These are phyloP conservation scores for Penicillium sp. DNA, from an alignment of 2,329 filamentous ascomycete genomes.

Conservation along the genomic window DNA sequence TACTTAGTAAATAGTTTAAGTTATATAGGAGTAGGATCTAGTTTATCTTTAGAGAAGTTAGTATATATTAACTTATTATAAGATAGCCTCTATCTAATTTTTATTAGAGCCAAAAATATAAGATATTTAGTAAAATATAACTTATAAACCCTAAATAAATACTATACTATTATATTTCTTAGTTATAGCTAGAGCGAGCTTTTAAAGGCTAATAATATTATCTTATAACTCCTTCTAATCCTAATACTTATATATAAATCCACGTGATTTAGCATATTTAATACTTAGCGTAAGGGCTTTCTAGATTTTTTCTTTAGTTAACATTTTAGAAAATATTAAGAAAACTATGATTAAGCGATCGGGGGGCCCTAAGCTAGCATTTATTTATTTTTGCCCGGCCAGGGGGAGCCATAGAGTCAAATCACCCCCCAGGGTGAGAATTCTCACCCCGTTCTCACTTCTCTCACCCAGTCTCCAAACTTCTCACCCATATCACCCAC, in stretches of 20 bases:
- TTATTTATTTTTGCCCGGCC: too few species aligned
- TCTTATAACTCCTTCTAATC: too few species aligned
- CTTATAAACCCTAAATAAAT: too few species aligned
- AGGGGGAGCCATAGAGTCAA: too few species aligned
- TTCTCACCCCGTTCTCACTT: too few species aligned
- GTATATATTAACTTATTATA: not conserved
- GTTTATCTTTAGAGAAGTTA: not conserved
- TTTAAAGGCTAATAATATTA: too few species aligned
- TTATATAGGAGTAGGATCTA: not conserved
- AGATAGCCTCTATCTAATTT: not conserved
- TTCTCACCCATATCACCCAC: too few species aligned
- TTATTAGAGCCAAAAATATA: not conserved
- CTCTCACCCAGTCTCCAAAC: too few species aligned
- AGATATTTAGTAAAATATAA: too few species aligned
- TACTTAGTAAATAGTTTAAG: constrained; percentile 17
- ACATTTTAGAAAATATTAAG: not conserved
- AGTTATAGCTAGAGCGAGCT: too few species aligned
- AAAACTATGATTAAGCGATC: not conserved
- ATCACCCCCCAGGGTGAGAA: too few species aligned
- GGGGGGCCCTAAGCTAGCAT: not conserved
- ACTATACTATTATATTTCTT: too few species aligned
- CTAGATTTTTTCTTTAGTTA: not conserved
- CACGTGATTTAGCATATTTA: not conserved
- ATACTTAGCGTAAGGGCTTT: not conserved
- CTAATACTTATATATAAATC: not conserved